Conservation (phyloP, 2,329 filamentous ascomycete species). For the Phialophora tarda region DNA sequence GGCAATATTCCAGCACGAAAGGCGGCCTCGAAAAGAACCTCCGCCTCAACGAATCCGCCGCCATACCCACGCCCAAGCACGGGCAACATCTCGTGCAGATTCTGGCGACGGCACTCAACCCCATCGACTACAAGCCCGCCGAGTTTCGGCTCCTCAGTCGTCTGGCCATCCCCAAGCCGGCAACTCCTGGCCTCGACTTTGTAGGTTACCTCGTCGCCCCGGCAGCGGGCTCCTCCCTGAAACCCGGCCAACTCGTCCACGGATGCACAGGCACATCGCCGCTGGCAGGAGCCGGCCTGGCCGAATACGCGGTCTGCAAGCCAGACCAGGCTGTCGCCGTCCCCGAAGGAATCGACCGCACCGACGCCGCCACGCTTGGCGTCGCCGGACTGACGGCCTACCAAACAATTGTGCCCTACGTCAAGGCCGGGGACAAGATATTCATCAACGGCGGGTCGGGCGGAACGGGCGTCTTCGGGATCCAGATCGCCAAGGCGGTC, state of each 20-base stretch:
- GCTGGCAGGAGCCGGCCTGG: constrained; percentile 50
- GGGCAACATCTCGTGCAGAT: constrained; percentile 61
- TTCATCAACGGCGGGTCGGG: constrained; percentile 72
- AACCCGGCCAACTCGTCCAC: constrained; percentile 54
- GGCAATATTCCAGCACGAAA: constrained; percentile 58
- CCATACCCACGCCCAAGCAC: constrained; percentile 45
- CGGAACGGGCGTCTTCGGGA: constrained; percentile 64
- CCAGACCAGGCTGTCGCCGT: constrained; percentile 46
- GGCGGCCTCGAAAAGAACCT: constrained; percentile 62
- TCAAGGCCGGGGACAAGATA: constrained; percentile 59
- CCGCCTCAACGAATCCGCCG: constrained; percentile 51
- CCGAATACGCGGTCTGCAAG: constrained; percentile 50
- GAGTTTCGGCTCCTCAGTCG: constrained; percentile 55
- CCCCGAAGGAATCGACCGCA: constrained; percentile 51
- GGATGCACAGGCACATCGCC: constrained; percentile 45
- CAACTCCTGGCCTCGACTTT: constrained; percentile 59
- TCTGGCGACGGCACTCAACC: constrained; percentile 62
- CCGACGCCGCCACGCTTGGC: constrained; percentile 51
- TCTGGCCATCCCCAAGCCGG: constrained; percentile 50
- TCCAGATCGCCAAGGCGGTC: constrained; percentile 67
- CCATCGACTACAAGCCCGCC: constrained; percentile 67
- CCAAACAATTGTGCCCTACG: constrained; percentile 55
- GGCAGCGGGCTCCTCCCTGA: constrained; percentile 42
- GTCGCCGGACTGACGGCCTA: constrained; percentile 57
- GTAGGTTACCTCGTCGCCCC: constrained; percentile 52